Evolutionary conservation across 768 basidiomycete species (phyloP), one percentile per base, ranked within the genome.

Genomic region (Trametes cingulata): DNA sequence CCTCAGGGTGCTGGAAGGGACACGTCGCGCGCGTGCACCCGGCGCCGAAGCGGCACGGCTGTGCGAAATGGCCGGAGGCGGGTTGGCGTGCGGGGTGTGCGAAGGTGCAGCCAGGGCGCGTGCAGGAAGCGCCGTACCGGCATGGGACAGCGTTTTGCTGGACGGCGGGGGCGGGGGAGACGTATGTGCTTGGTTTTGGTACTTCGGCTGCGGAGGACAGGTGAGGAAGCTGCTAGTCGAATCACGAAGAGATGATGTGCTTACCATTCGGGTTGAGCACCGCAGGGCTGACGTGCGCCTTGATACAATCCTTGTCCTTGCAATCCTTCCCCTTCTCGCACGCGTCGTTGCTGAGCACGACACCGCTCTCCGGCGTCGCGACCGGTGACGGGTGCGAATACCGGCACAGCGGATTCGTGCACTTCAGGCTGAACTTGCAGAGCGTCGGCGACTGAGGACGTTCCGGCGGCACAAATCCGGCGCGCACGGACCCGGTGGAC

Each of bases 371-470:
- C 33, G 90, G 81, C 17, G 96, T 97, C 6, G 97, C 95, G 3
- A 95, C 93, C n/a, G 97, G 97, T 9, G 91, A 94, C 5, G 97
- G 95, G 73, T 99, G 97, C 9, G 93, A 93, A 73, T 86, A 98
- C 17, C 90, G 82, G 73, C 97, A 99, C 46, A 87, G 80, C 0
- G 90, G 80, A 72, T 98, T 96, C 49, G 88, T 90, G 75, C 97
- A 99, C 65, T 95, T 96, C 22, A 88, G 80, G 12, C 83, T 86
- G 65, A 91, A 98, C 76, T 97, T 97, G 85, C 97, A 99, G 20
- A 99, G 80, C 0, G 90, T 92, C 0, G 92, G 92, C 1, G 92
- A 92, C 66, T 89, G 88, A 1, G 91, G 92, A 33, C 92, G 82
- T 61, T 89, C 86, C n/a, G 89, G 89, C 17, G 85, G 69, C 3